A percentile compares a stretch with the other conserved stretches of the same genome.
These are phyloP conservation scores for Euphorbia pulcherrima DNA, from an alignment of 345 rosid genomes.

Conservation along the genomic window DNA sequence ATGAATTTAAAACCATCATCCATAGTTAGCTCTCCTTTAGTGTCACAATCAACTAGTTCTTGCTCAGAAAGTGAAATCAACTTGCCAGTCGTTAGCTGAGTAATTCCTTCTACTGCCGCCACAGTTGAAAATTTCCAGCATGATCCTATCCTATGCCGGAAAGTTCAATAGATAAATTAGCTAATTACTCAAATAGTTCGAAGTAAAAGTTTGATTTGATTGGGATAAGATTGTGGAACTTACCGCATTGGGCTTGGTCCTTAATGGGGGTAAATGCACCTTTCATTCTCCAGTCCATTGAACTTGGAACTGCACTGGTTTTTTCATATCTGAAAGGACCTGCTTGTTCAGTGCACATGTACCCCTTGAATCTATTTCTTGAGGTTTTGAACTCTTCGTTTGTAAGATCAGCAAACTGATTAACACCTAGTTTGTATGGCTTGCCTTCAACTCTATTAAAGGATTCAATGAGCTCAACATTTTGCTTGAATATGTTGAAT, in stretches of 20 bases:
- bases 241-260: constrained; percentile 23
- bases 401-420: constrained; percentile 20
- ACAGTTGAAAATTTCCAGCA: constrained; percentile 56
- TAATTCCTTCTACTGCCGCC: constrained; percentile 44
- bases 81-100: constrained; percentile 26
- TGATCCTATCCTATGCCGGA: constrained; percentile 32
- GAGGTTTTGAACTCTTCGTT: constrained; percentile 22
- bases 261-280: constrained; percentile 18
- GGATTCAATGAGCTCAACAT: not conserved
- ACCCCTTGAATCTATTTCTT: constrained; percentile 14
- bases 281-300: constrained; percentile 20
- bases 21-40: constrained; percentile 23
- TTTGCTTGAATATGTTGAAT: constrained; percentile 12
- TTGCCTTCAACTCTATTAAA: constrained; percentile 1
- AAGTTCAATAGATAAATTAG: not conserved
- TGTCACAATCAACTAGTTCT: constrained; percentile 47
- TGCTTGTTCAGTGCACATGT: constrained; percentile 10
- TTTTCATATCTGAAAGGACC: constrained; percentile 21
- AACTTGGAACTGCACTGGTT: constrained; percentile 6
- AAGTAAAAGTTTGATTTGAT: too few relatives aligned
- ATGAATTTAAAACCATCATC: constrained; percentile 34
- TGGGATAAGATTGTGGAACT: too few relatives aligned
- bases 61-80: constrained; percentile 40
- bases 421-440: constrained; percentile 11
- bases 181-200: too few relatives aligned